Percentiles rank a stretch among this genome's conserved stretches.
These are phyloP conservation scores for Talaromyces wortmannii DNA, from an alignment of 495 filamentous ascomycete genomes.

Conservation along the genomic window DNA sequence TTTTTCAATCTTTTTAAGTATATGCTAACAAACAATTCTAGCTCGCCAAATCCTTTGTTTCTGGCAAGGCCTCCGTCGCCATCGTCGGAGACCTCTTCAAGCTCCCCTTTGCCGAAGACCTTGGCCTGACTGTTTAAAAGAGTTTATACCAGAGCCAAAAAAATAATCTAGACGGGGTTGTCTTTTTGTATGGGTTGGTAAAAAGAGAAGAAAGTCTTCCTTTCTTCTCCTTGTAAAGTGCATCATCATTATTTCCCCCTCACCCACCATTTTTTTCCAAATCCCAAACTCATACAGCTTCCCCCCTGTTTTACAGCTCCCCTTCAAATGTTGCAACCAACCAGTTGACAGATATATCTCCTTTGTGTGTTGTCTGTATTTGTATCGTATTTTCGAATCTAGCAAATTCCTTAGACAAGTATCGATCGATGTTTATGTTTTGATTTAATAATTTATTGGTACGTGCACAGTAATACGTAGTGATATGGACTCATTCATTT, in stretches of 20 bases:
- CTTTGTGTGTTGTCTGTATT: neutral
- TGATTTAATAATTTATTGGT: too few species aligned
- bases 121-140: conserved; percentile 84
- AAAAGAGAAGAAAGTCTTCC: too few species aligned
- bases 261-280: neutral
- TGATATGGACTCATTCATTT: too few species aligned
- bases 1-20: conserved; percentile 3
- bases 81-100: conserved; percentile 82
- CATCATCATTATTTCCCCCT: too few species aligned
- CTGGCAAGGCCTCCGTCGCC: conserved; percentile 81
- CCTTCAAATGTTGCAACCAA: neutral
- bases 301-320: too few species aligned
- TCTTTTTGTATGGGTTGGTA: neutral
- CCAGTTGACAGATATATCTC: neutral
- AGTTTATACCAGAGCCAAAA: too few species aligned
- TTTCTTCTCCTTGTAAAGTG: too few species aligned
- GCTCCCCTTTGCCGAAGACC: conserved; percentile 87
- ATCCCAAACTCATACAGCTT: too few species aligned
- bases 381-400: neutral
- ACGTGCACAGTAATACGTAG: too few species aligned
- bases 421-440: too few species aligned
- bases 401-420: neutral
- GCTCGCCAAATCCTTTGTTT: conserved; percentile 78
- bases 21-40: conserved; percentile 21
- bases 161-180: neutral